Conservation (phyloP, 495 filamentous ascomycete genomes). For the Aspergillus coremiiformis region DNA sequence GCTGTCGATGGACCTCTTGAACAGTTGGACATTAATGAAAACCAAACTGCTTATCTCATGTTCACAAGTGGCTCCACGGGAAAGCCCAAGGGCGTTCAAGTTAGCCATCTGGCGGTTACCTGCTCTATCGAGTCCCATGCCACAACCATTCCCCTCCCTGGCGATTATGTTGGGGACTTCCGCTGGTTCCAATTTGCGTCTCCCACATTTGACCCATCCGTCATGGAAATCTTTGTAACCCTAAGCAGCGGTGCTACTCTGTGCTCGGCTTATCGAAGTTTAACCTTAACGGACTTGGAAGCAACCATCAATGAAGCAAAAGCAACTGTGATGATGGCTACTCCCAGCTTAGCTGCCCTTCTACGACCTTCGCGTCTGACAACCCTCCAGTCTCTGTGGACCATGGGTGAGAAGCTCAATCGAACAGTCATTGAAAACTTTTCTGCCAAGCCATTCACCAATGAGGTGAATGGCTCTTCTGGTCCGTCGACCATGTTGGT, state of each 20-base stretch:
- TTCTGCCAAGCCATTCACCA: neutral
- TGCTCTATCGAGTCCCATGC: conserved; percentile 64
- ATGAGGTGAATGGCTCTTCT: neutral
- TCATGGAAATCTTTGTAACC: conserved; percentile 82
- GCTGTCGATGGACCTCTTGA: neutral
- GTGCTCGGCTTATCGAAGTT: conserved; percentile 21
- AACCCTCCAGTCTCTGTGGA: conserved; percentile 24
- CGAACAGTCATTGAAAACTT: conserved; percentile 25
- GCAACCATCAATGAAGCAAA: conserved; percentile 19
- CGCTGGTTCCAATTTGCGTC: conserved; percentile 74
- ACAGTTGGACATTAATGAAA: conserved; percentile 7
- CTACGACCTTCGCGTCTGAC: conserved; percentile 21
- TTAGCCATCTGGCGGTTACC: conserved; percentile 64
- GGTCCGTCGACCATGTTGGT: conserved; percentile 13
- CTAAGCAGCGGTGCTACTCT: conserved; percentile 59
- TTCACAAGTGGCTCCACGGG: conserved; percentile 86
- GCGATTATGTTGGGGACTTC: conserved; percentile 57
- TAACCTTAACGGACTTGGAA: conserved; percentile 21
- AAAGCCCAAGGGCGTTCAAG: conserved; percentile 70
- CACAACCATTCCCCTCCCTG: conserved; percentile 22
- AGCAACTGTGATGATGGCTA: conserved; percentile 25
- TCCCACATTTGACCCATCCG: conserved; percentile 75
- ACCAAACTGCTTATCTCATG: conserved; percentile 69
- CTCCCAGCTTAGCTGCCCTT: conserved; percentile 26
- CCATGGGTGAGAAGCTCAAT: conserved; percentile 28